Conservation (phyloP, 768 basidiomycete genomes). For the Flagelloscypha sp. region DNA sequence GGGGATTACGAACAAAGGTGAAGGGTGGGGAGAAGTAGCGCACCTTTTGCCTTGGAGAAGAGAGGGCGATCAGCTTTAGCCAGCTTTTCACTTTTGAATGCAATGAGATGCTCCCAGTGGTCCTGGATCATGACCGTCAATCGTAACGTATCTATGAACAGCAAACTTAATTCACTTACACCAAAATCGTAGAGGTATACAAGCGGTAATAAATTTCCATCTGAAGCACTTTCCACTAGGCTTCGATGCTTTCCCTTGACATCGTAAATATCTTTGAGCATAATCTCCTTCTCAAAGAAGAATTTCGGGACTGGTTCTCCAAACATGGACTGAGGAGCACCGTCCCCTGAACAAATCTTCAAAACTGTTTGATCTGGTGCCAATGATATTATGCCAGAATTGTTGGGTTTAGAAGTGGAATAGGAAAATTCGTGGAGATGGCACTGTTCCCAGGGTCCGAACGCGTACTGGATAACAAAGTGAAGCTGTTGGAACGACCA, state of each 20-base stretch:
- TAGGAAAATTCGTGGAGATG: conserved; percentile 15
- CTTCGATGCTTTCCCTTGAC: conserved; percentile 6
- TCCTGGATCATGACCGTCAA: conserved; percentile 8
- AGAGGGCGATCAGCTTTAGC: conserved; percentile 9
- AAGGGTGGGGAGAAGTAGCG: too few relatives aligned
- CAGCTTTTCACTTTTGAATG: conserved; percentile 9
- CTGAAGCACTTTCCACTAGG: conserved; percentile 6
- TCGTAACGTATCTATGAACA: not conserved
- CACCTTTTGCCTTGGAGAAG: conserved; percentile 8
- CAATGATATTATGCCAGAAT: conserved; percentile 2
- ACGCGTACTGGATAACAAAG: conserved; percentile 14
- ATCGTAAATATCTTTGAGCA: conserved; percentile 9
- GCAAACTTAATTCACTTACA: conserved; percentile 4
- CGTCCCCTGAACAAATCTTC: conserved; percentile 2
- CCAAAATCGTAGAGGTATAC: conserved; percentile 17
- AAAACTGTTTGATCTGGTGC: conserved; percentile 1
- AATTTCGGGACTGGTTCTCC: not conserved
- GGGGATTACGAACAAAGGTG: not conserved
- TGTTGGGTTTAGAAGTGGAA: not conserved
- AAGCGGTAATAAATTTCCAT: conserved; percentile 6
- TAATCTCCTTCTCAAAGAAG: conserved; percentile 9
- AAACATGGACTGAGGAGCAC: conserved; percentile 6
- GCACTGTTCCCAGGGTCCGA: conserved; percentile 12
- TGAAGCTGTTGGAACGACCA: conserved; percentile 15
- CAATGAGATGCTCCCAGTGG: conserved; percentile 15